Percentiles rank a stretch among this genome's conserved stretches.
These are phyloP conservation scores for Colletotrichum higginsianum DNA, from an alignment of 2,329 filamentous ascomycete genomes.

Conservation along the genomic window DNA sequence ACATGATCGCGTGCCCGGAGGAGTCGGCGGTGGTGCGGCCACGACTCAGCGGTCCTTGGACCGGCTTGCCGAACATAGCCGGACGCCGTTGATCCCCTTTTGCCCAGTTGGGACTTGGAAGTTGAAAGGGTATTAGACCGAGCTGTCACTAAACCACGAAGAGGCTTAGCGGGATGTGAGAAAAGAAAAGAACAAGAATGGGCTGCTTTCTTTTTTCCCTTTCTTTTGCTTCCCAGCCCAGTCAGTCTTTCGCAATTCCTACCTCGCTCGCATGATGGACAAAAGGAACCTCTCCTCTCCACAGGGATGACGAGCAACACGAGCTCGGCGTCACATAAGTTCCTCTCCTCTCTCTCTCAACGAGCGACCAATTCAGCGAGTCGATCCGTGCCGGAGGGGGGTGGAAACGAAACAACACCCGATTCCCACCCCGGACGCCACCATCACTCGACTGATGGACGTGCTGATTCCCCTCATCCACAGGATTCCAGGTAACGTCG, in stretches of 20 bases:
- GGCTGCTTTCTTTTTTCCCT: neutral
- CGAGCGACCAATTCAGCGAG: slow-evolving; percentile 36
- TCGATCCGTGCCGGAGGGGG: slow-evolving; percentile 4
- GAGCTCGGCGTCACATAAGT: slow-evolving; percentile 14
- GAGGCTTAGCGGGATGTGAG: slow-evolving; percentile 15
- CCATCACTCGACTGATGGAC: slow-evolving; percentile 34
- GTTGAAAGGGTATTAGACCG: neutral
- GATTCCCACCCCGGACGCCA: slow-evolving; percentile 35
- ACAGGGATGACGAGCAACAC: neutral
- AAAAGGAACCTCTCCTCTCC: neutral
- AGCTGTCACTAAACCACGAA: neutral
- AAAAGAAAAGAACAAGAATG: neutral
- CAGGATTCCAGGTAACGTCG: too few species aligned
- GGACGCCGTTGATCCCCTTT: slow-evolving; percentile 21
- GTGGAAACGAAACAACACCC: slow-evolving; percentile 21
- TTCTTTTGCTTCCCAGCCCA: too few species aligned
- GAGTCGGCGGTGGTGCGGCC: neutral
- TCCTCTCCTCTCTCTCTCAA: neutral
- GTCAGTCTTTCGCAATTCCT: neutral
- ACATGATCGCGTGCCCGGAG: slow-evolving; percentile 9
- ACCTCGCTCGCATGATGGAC: neutral
- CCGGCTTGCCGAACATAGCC: slow-evolving; percentile 35
- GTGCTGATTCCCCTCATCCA: neutral
- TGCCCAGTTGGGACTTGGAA: slow-evolving; percentile 1
- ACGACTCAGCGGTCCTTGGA: neutral